Evolutionary conservation across 2,329 filamentous ascomycete species (phyloP).

Genomic region (Microdochium trichocladiopsis): DNA sequence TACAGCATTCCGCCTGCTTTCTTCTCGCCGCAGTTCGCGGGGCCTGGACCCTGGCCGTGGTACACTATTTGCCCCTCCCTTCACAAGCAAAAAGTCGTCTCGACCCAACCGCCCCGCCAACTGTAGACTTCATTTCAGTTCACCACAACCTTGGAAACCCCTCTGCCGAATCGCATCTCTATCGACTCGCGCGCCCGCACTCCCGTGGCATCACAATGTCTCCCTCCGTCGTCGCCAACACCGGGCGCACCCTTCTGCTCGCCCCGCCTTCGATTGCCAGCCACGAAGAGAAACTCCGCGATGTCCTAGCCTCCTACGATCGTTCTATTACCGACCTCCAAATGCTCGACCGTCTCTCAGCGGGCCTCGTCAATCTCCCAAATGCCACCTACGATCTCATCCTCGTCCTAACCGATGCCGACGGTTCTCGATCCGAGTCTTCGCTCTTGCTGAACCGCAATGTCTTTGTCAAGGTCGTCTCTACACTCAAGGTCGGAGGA

Average conservation of each 20-base stretch:
- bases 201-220: constrained; percentile 7
- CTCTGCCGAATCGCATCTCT: not conserved
- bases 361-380: constrained; percentile 73
- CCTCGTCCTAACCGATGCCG: constrained; percentile 73
- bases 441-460: constrained; percentile 57
- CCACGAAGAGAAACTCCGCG: constrained; percentile 70
- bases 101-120: not conserved
- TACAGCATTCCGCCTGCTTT: not conserved
- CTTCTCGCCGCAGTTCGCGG: not conserved
- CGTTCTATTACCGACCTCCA: constrained; percentile 79
- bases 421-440: constrained; percentile 60
- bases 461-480: constrained; percentile 63
- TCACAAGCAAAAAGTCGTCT: not conserved
- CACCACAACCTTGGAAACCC: not conserved
- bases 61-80: not conserved
- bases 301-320: constrained; percentile 65
- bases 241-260: constrained; percentile 67
- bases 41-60: not conserved
- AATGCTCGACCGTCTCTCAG: constrained; percentile 90
- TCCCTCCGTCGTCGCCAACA: constrained; percentile 5
- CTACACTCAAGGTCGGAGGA: constrained; percentile 63
- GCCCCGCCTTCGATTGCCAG: constrained; percentile 86
- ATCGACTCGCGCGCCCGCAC: not conserved
- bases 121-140: not conserved
- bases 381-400: constrained; percentile 74